phyloP scores from a whole-genome alignment of 768 basidiomycete genomes.

The Lactifluus volemus region DNA sequence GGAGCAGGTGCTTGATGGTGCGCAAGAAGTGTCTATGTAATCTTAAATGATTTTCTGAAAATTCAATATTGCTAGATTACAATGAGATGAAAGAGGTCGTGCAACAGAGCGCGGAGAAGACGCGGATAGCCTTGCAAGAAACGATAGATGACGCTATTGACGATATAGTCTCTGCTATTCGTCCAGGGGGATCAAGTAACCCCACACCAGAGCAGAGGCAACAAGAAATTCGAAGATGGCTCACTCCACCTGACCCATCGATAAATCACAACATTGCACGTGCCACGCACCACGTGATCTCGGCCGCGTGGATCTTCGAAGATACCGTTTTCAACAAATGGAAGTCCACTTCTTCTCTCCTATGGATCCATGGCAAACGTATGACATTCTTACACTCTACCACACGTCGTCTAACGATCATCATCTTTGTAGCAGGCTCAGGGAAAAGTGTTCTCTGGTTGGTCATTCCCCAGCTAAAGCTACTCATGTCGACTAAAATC shows the following conservation, averaged over 20 bases:
- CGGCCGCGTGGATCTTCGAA: neutral
- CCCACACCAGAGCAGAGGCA: neutral
- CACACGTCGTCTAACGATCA: too few relatives aligned
- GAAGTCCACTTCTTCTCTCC: neutral
- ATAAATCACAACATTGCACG: neutral
- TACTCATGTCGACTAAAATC: neutral
- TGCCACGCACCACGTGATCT: neutral
- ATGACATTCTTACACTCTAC: neutral
- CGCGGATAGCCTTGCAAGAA: neutral
- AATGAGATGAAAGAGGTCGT: neutral
- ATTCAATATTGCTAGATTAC: neutral
- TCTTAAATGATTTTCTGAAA: neutral
- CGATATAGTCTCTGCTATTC: neutral
- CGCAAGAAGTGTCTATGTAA: neutral
- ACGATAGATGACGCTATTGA: neutral
- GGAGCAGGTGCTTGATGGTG: neutral
- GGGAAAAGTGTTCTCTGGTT: neutral
- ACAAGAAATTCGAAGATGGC: neutral
- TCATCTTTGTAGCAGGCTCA: neutral
- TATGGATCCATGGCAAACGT: conserved; percentile 1
- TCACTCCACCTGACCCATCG: neutral
- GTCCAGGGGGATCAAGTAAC: neutral
- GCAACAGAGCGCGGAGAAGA: neutral
- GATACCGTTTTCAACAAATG: neutral
- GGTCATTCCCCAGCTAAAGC: neutral